Evolutionary conservation across 495 filamentous ascomycete genomes (phyloP).

Genomic region (Bacidia gigantensis): DNA sequence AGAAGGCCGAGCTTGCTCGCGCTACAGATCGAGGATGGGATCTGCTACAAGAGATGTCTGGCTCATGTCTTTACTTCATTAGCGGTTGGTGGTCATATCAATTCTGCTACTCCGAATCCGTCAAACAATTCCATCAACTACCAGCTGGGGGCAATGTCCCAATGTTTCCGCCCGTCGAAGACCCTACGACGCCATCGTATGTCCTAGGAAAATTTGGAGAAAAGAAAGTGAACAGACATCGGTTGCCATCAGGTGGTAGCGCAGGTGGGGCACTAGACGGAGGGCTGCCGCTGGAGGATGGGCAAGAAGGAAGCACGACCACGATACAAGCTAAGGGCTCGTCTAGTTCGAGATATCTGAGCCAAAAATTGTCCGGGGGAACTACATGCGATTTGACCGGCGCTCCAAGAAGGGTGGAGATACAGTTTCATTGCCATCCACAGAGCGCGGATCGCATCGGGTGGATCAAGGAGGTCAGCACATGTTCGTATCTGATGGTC

Average conservation of each 20-base stretch:
- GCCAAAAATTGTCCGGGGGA: slow-evolving; percentile 73
- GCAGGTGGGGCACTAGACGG: slow-evolving; percentile 24
- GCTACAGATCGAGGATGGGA: slow-evolving; percentile 80
- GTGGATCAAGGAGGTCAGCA: slow-evolving; percentile 89
- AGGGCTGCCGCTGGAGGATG: slow-evolving; percentile 16
- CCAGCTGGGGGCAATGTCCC: slow-evolving; percentile 48
- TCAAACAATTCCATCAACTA: slow-evolving; percentile 86
- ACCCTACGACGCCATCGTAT: slow-evolving; percentile 64
- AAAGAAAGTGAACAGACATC: slow-evolving; percentile 12
- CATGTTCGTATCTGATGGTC: slow-evolving; percentile 89
- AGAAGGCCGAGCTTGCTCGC: slow-evolving; percentile 71
- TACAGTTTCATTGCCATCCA: slow-evolving; percentile 88
- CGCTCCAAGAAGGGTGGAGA: slow-evolving; percentile 70
- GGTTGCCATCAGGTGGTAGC: slow-evolving; percentile 12
- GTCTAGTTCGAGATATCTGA: slow-evolving; percentile 66
- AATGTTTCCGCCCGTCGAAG: slow-evolving; percentile 56
- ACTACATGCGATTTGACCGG: slow-evolving; percentile 85
- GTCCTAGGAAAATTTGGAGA: slow-evolving; percentile 51
- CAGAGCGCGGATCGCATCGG: slow-evolving; percentile 70
- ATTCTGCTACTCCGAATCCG: slow-evolving; percentile 80
- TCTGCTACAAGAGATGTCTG: slow-evolving; percentile 75
- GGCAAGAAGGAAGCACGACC: slow-evolving; percentile 28
- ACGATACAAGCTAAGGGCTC: slow-evolving; percentile 64
- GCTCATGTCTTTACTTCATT: slow-evolving; percentile 77
- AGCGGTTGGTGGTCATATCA: slow-evolving; percentile 95